These are phyloP conservation scores for Cyathus striatus DNA, from an alignment of 768 basidiomycete species.

Conservation along the genomic window DNA sequence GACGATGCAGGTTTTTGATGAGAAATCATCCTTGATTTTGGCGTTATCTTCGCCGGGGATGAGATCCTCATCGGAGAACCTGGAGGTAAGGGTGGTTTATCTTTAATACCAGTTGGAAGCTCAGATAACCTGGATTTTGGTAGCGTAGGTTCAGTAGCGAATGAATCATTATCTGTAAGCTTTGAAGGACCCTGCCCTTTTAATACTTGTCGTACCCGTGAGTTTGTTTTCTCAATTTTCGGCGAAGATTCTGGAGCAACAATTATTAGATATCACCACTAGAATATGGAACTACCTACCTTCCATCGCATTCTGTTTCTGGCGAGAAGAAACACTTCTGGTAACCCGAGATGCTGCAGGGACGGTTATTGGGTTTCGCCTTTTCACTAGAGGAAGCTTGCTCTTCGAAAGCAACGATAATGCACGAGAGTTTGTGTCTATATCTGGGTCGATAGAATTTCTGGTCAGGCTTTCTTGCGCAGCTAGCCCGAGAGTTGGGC, in stretches of 20 bases:
- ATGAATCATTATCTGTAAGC: not conserved
- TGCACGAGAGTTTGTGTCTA: slow-evolving; percentile 2
- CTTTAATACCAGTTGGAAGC: slow-evolving; percentile 5
- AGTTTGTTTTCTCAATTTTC: too few relatives aligned
- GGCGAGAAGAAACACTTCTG: slow-evolving; percentile 26
- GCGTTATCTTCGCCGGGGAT: slow-evolving; percentile 16
- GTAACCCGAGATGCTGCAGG: slow-evolving; percentile 23
- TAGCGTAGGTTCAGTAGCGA: slow-evolving; percentile 5
- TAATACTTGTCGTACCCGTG: too few relatives aligned
- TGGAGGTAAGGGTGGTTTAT: slow-evolving; percentile 10
- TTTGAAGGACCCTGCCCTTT: not conserved
- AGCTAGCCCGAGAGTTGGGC: too few relatives aligned
- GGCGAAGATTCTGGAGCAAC: too few relatives aligned
- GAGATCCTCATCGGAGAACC: slow-evolving; percentile 28
- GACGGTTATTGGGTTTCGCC: slow-evolving; percentile 17
- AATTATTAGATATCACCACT: not conserved
- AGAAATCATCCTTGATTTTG: slow-evolving; percentile 7
- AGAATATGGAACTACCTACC: not conserved
- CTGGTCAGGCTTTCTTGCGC: too few relatives aligned
- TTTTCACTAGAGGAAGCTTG: slow-evolving; percentile 17
- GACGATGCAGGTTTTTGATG: slow-evolving; percentile 14
- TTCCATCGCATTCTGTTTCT: slow-evolving; percentile 10
- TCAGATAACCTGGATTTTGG: slow-evolving; percentile 9
- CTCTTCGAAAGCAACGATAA: slow-evolving; percentile 3
- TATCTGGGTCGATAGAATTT: slow-evolving; percentile 3